phyloP scores from a whole-genome alignment of 2,329 filamentous ascomycete genomes.

The Cytospora schulzeri region DNA sequence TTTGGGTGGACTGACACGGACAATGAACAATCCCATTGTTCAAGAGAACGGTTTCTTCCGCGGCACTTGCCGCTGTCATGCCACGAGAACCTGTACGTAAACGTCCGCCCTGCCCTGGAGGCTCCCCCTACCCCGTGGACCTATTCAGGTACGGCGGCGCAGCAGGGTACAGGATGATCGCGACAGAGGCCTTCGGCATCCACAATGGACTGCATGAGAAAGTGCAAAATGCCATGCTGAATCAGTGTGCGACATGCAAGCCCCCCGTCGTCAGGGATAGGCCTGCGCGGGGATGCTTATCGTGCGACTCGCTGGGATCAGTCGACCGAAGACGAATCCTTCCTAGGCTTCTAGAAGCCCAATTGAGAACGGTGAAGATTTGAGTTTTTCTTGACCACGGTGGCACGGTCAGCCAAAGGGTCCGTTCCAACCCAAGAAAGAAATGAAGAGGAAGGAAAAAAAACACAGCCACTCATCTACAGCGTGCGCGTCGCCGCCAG shows the following conservation, averaged over 20 bases:
- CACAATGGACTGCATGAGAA: not conserved
- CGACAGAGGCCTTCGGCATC: not conserved
- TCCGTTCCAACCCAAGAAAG: not conserved
- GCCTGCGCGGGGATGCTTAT: slow-evolving; percentile 14
- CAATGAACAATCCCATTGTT: not conserved
- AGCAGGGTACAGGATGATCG: not conserved
- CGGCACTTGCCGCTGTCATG: not conserved
- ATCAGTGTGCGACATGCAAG: not conserved
- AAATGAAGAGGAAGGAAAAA: not conserved
- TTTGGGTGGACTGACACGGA: not conserved
- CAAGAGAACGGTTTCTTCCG: not conserved
- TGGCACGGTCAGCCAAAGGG: not conserved
- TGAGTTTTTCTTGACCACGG: not conserved
- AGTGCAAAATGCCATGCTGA: not conserved
- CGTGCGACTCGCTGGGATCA: not conserved
- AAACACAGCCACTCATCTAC: not conserved
- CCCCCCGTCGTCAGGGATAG: slow-evolving; percentile 14
- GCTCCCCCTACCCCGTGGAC: not conserved
- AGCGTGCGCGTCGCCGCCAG: not conserved
- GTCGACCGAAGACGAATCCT: not conserved
- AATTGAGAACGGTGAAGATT: slow-evolving; percentile 1
- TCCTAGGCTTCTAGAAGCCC: slow-evolving; percentile 14
- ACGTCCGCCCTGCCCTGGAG: not conserved
- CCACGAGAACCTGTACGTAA: not conserved
- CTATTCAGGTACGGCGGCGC: no score